Conservation (phyloP, 305 asterid genomes). For the Fraxinus paxiana region DNA sequence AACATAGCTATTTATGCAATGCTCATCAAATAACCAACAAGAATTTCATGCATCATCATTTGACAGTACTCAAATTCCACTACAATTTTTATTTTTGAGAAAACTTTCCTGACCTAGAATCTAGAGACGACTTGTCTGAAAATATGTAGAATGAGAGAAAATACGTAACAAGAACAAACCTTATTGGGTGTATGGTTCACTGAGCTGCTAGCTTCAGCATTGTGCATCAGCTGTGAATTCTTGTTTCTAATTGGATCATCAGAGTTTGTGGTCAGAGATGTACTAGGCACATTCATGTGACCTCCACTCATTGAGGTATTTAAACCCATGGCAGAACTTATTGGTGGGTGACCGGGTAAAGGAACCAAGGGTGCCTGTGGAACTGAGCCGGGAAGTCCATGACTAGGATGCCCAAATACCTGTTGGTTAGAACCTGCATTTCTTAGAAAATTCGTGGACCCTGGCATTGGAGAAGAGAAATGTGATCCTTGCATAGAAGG, state of each 20-base stretch:
- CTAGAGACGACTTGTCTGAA: neutral
- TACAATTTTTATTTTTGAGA: neutral
- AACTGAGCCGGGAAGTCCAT: conserved; percentile 42
- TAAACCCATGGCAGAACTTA: conserved; percentile 33
- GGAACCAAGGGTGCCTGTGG: conserved; percentile 47
- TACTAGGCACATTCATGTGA: conserved; percentile 33
- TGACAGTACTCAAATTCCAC: neutral
- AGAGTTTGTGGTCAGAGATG: conserved; percentile 32
- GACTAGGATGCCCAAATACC: conserved; percentile 52
- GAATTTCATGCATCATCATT: neutral
- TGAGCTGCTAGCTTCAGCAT: conserved; percentile 39
- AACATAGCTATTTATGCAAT: neutral
- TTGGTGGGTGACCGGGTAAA: conserved; percentile 34
- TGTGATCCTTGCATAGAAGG: conserved; percentile 48
- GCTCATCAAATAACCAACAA: neutral
- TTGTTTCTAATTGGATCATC: conserved; percentile 24
- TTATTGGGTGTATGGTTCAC: conserved; percentile 31
- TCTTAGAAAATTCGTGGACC: conserved; percentile 44
- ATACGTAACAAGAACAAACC: conserved; percentile 39
- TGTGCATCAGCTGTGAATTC: conserved; percentile 30
- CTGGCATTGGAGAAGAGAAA: conserved; percentile 47
- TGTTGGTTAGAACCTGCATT: conserved; percentile 45
- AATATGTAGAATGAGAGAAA: neutral
- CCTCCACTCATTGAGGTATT: conserved; percentile 28
- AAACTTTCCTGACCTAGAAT: neutral